These are phyloP conservation scores for Erythrophleum fordii DNA, from an alignment of 306 rosid genomes.

Conservation along the genomic window DNA sequence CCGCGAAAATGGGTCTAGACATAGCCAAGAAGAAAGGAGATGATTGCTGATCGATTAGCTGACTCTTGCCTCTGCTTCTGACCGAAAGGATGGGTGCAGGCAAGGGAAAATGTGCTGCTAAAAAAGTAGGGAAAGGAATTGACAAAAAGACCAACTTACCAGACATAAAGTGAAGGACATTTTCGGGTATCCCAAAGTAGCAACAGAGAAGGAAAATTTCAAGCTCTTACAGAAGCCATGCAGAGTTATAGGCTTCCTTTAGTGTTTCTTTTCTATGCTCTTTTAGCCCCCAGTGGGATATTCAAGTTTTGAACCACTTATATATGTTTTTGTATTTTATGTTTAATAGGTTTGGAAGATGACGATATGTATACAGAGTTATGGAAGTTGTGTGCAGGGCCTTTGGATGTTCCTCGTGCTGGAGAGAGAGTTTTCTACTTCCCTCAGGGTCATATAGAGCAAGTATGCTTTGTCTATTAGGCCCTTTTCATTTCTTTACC, in stretches of 20 bases:
- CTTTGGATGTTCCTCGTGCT: constrained; percentile 71
- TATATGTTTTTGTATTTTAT: constrained; percentile 1
- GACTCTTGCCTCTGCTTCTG: too few relatives aligned
- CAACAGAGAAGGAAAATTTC: too few relatives aligned
- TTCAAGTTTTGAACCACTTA: background rate
- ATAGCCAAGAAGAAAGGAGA: too few relatives aligned
- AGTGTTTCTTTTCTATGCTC: background rate
- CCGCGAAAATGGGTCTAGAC: too few relatives aligned
- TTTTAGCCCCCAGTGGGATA: background rate
- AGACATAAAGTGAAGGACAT: too few relatives aligned
- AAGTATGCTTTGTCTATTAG: constrained; percentile 47
- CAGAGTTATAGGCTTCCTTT: constrained; percentile 9
- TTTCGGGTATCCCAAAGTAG: too few relatives aligned
- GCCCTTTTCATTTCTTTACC: constrained; percentile 4
- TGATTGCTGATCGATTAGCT: too few relatives aligned
- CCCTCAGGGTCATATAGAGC: constrained; percentile 97
- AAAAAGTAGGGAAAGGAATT: too few relatives aligned
- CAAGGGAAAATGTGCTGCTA: too few relatives aligned
- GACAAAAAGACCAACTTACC: too few relatives aligned
- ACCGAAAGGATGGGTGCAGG: too few relatives aligned
- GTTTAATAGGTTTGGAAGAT: constrained; percentile 49
- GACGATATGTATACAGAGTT: constrained; percentile 61
- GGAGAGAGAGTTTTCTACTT: constrained; percentile 80
- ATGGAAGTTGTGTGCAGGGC: constrained; percentile 92
- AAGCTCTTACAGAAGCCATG: constrained; percentile 50